Conservation (phyloP, 1,284 basidiomycete genomes). For the Tremellales sp. region DNA sequence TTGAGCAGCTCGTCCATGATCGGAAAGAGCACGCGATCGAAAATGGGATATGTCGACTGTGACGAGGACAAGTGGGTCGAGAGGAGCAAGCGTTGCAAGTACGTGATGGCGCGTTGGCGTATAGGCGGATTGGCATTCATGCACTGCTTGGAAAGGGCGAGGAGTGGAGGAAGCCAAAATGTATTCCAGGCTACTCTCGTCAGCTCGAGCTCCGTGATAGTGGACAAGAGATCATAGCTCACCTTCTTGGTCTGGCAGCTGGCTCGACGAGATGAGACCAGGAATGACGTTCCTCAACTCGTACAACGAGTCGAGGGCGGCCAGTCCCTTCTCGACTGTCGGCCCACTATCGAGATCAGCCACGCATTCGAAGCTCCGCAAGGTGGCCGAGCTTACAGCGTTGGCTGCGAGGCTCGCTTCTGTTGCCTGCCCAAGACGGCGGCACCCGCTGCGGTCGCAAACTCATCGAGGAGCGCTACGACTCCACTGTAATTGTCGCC, state of each 20-base stretch:
- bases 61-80: conserved; percentile 63
- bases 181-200: conserved; percentile 69
- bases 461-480: conserved; percentile 78
- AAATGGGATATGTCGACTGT: conserved; percentile 64
- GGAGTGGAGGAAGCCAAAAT: conserved; percentile 73
- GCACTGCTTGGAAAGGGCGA: conserved; percentile 76
- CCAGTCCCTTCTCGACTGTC: conserved; percentile 70
- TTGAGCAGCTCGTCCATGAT: conserved; percentile 87
- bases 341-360: conserved; percentile 58
- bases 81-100: conserved; percentile 82
- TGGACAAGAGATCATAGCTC: conserved; percentile 11
- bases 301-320: conserved; percentile 75
- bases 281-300: conserved; percentile 64
- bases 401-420: conserved; percentile 34
- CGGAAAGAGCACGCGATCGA: conserved; percentile 87
- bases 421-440: conserved; percentile 58
- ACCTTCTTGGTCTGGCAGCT: conserved; percentile 32
- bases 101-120: conserved; percentile 74
- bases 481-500: conserved; percentile 78
- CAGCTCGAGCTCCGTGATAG: conserved; percentile 11
- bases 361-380: neutral
- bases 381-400: conserved; percentile 24
- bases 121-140: conserved; percentile 79
- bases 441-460: conserved; percentile 67
- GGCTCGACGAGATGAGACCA: conserved; percentile 54